Percentiles rank a stretch among this genome's conserved stretches.
phyloP scores from a whole-genome alignment of 352 stramenopile genomes.

The Globisporangium polare region DNA sequence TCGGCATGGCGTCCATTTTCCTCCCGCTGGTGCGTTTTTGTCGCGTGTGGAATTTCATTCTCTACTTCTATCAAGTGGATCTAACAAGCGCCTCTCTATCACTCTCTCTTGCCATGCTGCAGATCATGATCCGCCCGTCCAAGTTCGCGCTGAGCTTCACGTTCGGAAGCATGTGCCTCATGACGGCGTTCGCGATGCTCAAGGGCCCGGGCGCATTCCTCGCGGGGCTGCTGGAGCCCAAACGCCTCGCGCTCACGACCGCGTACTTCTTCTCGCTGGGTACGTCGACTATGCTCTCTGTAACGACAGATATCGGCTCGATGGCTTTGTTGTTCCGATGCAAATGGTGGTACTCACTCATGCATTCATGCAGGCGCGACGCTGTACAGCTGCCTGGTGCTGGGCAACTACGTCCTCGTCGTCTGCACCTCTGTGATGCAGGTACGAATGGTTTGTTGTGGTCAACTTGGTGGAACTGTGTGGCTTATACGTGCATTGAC shows the following conservation, averaged over 20 bases:
- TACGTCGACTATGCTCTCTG: constrained; percentile 17
- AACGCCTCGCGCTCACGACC: constrained; percentile 57
- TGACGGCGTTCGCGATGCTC: constrained; percentile 75
- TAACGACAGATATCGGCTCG: background rate
- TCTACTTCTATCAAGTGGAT: background rate
- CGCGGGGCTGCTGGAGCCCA: constrained; percentile 53
- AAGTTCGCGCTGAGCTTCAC: constrained; percentile 85
- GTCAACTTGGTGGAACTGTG: background rate
- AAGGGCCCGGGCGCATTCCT: constrained; percentile 61
- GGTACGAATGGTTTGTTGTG: constrained; percentile 16
- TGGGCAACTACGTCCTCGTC: constrained; percentile 83
- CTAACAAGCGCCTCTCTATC: background rate
- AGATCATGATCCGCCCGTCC: constrained; percentile 76
- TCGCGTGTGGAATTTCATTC: background rate
- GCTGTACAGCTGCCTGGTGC: constrained; percentile 78
- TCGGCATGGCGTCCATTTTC: constrained; percentile 81
- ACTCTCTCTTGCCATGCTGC: background rate
- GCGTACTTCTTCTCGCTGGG: constrained; percentile 70
- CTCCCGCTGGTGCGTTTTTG: constrained; percentile 45
- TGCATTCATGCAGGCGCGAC: constrained; percentile 36
- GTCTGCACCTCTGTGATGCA: constrained; percentile 66
- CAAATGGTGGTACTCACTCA: background rate
- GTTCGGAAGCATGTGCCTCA: constrained; percentile 70
- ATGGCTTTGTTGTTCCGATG: background rate
- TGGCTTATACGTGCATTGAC: background rate